Base-by-base conservation (phyloP, 495 filamentous ascomycete genomes). In the Amorphotheca resinae region DNA sequence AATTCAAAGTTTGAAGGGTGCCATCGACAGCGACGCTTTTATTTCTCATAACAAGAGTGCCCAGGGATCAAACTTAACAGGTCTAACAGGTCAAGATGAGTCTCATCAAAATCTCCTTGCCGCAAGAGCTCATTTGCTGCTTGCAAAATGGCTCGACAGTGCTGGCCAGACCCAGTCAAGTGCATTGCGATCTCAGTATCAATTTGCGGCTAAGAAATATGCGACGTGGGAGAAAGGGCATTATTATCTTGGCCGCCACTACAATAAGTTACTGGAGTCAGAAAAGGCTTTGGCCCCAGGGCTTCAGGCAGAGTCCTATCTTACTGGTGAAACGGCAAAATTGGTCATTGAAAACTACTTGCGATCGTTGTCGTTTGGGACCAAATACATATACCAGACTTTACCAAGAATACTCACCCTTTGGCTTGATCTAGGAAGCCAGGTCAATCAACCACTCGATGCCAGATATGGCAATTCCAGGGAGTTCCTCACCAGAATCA, bases 201-300 rank as follows among this genome's bases (percentile, higher is more conserved):
- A 80, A 31, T 68, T 79, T 45, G 88, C 87, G 6, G 66, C 74
- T 14, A 72, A 65, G 50, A 65, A 68, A 7, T 67, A 70, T 50
- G 53, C 63, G 0, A 79, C 76, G 47, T 99, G 88, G 87, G 93
- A 99, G 53, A 95, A 94, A 62, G 88, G 84, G 0, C 84, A 95
- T 58, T 96, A 95, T 59, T 93, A 95, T 61, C 72, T 99, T 14
- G 91, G 91, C 9, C 89, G 88, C 44, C 84, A 96, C 61, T 99
- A 96, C 68, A 93, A 95, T 57, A 99, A 95, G 56, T 72, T 96
- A 12, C 68, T 94, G 15, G 88, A 96, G 51, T 82, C 84, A 0
- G 86, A 96, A 56, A 89, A 83, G 57, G 67, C 69, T 7, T 74
- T 94, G 33, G 76, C 80, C 7, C 68, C 74, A 26, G 71, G 74